phyloP scores from a whole-genome alignment of 306 rosid genomes.

The Castanopsis chinensis region DNA sequence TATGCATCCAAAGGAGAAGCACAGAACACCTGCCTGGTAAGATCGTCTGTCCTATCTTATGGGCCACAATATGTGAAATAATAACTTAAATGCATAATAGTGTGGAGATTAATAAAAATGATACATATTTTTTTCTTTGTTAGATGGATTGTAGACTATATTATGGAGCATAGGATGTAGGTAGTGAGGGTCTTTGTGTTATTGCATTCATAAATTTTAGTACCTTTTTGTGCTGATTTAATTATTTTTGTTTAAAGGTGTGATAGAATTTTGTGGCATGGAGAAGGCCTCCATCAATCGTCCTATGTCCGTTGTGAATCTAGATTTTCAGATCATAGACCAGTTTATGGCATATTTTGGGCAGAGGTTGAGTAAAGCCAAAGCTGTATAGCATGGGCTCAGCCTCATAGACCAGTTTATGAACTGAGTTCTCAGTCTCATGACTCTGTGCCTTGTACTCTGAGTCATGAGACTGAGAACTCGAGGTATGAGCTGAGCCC shows the following conservation, averaged over 20 bases:
- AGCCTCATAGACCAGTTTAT: too few relatives aligned
- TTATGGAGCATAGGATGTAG: conserved; percentile 5
- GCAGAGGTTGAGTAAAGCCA: conserved; percentile 95
- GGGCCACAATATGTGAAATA: not conserved
- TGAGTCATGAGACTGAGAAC: not conserved
- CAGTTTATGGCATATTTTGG: conserved; percentile 90
- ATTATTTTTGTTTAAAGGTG: conserved; percentile 55
- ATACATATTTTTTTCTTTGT: not conserved
- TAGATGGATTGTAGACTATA: not conserved
- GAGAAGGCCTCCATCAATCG: conserved; percentile 93
- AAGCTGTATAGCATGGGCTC: too few relatives aligned
- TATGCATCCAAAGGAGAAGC: conserved; percentile 92
- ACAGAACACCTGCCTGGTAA: conserved; percentile 98
- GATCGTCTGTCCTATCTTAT: conserved; percentile 26
- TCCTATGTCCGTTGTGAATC: conserved; percentile 97
- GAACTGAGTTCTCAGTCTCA: too few relatives aligned
- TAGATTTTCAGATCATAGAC: conserved; percentile 93
- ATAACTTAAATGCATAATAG: not conserved
- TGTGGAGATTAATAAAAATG: not conserved
- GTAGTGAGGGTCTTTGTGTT: not conserved
- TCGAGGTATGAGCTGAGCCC: not conserved
- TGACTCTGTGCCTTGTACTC: not conserved
- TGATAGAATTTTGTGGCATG: conserved; percentile 94
- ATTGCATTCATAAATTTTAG: not conserved
- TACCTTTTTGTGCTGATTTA: conserved; percentile 19